These are phyloP conservation scores for Kwoniella sp. DNA, from an alignment of 768 basidiomycete genomes.

Conservation along the genomic window DNA sequence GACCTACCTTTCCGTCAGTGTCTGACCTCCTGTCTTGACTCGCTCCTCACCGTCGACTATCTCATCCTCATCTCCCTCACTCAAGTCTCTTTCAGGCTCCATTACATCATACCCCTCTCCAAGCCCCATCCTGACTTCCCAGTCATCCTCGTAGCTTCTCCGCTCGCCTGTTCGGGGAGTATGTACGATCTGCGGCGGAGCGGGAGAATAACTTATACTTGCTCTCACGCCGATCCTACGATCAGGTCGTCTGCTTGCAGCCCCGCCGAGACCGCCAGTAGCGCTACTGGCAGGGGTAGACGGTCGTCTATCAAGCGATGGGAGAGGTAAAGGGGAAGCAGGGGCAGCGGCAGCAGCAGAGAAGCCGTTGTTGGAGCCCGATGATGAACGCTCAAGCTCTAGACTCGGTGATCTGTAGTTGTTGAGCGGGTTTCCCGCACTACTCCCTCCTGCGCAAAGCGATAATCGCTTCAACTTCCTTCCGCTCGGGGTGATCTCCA, in stretches of 20 bases:
- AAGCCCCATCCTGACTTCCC: conserved; percentile 4
- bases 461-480: conserved; percentile 33
- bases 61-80: conserved; percentile 3
- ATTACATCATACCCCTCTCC: neutral
- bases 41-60: conserved; percentile 6
- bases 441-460: conserved; percentile 9
- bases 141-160: conserved; percentile 10
- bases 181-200: conserved; percentile 7
- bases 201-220: conserved; percentile 42
- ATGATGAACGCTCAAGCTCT: neutral
- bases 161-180: conserved; percentile 9
- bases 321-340: neutral
- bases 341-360: neutral
- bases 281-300: too few relatives aligned
- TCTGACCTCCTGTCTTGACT: conserved; percentile 15
- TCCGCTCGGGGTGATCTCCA: neutral
- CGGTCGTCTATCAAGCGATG: neutral
- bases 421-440: neutral
- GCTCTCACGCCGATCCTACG: conserved; percentile 19
- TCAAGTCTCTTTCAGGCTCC: neutral
- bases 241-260: conserved; percentile 4
- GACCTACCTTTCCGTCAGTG: conserved; percentile 44
- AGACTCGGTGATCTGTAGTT: neutral
- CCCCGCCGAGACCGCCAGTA: neutral
- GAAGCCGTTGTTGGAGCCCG: neutral